phyloP scores from a whole-genome alignment of 2,329 filamentous ascomycete genomes.

The Fusarium sp. region DNA sequence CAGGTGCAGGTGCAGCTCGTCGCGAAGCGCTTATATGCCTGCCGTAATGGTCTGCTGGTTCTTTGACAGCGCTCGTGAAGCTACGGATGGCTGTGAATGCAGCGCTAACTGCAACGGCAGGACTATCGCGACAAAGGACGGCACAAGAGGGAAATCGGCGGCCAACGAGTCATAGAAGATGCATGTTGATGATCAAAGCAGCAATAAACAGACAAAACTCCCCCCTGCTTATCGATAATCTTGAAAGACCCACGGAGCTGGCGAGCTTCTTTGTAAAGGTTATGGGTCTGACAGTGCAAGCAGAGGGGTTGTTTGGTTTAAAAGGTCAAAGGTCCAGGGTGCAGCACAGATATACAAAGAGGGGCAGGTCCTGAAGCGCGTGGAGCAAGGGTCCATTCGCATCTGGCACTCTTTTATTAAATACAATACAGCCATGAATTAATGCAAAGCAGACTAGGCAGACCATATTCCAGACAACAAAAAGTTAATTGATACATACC shows the following conservation, averaged over 20 bases:
- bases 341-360: slow-evolving; percentile 32
- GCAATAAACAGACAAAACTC: slow-evolving; percentile 6
- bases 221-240: slow-evolving; percentile 16
- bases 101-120: slow-evolving; percentile 17
- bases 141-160: slow-evolving; percentile 43
- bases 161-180: slow-evolving; percentile 44
- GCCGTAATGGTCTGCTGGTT: not conserved
- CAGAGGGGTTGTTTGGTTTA: slow-evolving; percentile 14
- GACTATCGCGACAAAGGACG: slow-evolving; percentile 16
- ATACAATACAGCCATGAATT: not conserved
- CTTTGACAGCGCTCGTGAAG: slow-evolving; percentile 30
- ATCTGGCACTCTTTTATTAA: not conserved
- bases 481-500: slow-evolving; percentile 29
- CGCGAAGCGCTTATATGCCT: slow-evolving; percentile 21
- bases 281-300: slow-evolving; percentile 6
- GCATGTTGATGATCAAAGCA: slow-evolving; percentile 41
- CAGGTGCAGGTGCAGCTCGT: slow-evolving; percentile 30
- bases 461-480: slow-evolving; percentile 1
- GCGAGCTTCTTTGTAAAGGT: slow-evolving; percentile 15
- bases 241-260: slow-evolving; percentile 18
- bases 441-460: not conserved
- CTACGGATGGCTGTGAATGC: slow-evolving; percentile 21
- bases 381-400: slow-evolving; percentile 17
- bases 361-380: slow-evolving; percentile 27
- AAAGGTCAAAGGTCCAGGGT: slow-evolving; percentile 10